phyloP scores from a whole-genome alignment of 2,329 filamentous ascomycete genomes.

The Aureobasidium uvarum region DNA sequence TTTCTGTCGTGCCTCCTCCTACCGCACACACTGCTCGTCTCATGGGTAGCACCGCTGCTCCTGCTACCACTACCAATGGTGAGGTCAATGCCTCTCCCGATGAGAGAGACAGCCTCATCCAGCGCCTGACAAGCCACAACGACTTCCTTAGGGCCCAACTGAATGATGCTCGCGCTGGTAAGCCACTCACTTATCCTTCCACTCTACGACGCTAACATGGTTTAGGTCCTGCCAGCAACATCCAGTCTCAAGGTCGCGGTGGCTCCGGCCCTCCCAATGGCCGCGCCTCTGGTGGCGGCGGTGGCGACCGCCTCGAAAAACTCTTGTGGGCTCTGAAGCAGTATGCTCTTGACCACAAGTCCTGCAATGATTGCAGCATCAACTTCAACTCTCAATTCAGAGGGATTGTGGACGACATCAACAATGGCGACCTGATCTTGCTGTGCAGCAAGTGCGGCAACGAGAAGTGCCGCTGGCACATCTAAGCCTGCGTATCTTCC shows the following conservation, averaged over 20 bases:
- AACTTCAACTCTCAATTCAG: constrained; percentile 12
- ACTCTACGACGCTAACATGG: not conserved
- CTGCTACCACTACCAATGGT: not conserved
- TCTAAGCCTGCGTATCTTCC: not conserved
- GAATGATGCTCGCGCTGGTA: not conserved
- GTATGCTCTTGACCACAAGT: constrained; percentile 5
- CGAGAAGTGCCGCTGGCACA: constrained; percentile 13
- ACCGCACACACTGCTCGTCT: not conserved
- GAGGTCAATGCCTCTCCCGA: not conserved
- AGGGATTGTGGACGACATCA: not conserved
- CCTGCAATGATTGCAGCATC: constrained; percentile 8
- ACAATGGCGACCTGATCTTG: not conserved
- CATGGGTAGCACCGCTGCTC: not conserved
- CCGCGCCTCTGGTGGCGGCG: no score
- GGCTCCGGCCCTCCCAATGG: not conserved
- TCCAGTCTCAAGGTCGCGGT: not conserved
- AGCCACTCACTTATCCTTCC: not conserved
- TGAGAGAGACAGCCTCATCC: not conserved
- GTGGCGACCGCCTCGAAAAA: not conserved
- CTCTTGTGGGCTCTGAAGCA: constrained; percentile 2
- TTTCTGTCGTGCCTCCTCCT: not conserved
- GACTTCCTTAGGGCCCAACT: not conserved
- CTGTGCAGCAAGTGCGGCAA: constrained; percentile 1
- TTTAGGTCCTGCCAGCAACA: not conserved
- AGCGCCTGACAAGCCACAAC: not conserved